These are phyloP conservation scores for Chalaropsis ovoidea DNA, from an alignment of 2,329 filamentous ascomycete species.

Conservation along the genomic window DNA sequence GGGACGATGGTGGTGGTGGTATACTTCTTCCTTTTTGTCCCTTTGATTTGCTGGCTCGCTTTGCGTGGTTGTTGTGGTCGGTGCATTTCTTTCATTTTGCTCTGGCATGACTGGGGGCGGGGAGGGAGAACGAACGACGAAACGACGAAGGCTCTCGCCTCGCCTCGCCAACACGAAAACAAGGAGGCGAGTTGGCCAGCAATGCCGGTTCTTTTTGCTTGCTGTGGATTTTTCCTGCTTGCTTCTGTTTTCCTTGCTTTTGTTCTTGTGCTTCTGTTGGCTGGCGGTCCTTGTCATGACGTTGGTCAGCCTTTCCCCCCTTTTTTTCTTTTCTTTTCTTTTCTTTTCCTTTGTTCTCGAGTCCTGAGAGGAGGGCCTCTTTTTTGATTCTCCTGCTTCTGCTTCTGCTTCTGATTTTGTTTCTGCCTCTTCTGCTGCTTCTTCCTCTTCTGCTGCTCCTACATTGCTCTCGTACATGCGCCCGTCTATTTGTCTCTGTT, in stretches of 20 bases:
- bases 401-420: neutral
- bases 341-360: conserved; percentile 1
- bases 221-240: neutral
- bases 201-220: too few species aligned
- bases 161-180: too few species aligned
- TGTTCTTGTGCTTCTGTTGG: neutral
- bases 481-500: neutral
- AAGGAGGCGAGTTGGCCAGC: too few species aligned
- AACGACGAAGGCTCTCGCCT: neutral
- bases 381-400: neutral
- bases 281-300: neutral
- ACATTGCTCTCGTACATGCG: conserved; percentile 6
- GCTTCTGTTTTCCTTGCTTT: neutral
- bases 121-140: too few species aligned
- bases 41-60: neutral
- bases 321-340: neutral
- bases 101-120: neutral
- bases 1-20: neutral
- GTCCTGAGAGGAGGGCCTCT: neutral
- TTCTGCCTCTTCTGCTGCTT: neutral
- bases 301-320: neutral
- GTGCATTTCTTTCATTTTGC: neutral
- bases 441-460: neutral
- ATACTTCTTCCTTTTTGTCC: neutral
- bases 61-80: neutral